Evolutionary conservation across 2,329 filamentous ascomycete genomes (phyloP).

Genomic region (Penicillium psychrosexuale): DNA sequence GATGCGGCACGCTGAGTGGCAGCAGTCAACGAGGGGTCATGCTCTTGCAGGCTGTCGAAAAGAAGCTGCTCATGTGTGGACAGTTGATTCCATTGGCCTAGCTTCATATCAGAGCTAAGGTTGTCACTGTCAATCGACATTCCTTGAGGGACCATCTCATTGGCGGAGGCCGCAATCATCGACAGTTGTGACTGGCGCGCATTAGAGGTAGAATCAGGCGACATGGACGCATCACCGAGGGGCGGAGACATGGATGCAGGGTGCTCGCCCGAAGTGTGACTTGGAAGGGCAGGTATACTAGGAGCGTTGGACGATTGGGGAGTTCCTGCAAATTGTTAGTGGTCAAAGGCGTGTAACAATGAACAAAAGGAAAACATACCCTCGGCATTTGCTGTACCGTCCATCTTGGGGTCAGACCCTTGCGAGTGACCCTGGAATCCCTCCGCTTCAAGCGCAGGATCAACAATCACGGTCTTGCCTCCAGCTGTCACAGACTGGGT

Average conservation of each 20-base stretch:
- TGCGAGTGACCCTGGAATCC: slow-evolving; percentile 36
- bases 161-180: slow-evolving; percentile 47
- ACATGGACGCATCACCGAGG: slow-evolving; percentile 33
- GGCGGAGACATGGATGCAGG: slow-evolving; percentile 35
- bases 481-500: slow-evolving; percentile 42
- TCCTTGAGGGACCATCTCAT: slow-evolving; percentile 44
- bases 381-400: slow-evolving; percentile 11
- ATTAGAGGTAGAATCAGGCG: slow-evolving; percentile 36
- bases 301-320: slow-evolving; percentile 31
- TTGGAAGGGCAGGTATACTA: slow-evolving; percentile 32
- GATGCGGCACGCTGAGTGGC: slow-evolving; percentile 40
- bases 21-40: slow-evolving; percentile 39
- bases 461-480: slow-evolving; percentile 43
- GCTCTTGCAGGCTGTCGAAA: slow-evolving; percentile 41
- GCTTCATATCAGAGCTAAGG: slow-evolving; percentile 29
- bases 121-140: slow-evolving; percentile 36
- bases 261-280: slow-evolving; percentile 31
- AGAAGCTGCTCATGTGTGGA: slow-evolving; percentile 40
- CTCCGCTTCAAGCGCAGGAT: slow-evolving; percentile 43
- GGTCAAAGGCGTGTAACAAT: slow-evolving; percentile 6
- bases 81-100: slow-evolving; percentile 36
- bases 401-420: slow-evolving; percentile 22
- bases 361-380: slow-evolving; percentile 8
- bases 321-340: slow-evolving; percentile 24
- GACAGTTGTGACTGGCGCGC: slow-evolving; percentile 44